Evolutionary conservation across 2,329 filamentous ascomycete species (phyloP).

Genomic region (Colletotrichum limetticola): DNA sequence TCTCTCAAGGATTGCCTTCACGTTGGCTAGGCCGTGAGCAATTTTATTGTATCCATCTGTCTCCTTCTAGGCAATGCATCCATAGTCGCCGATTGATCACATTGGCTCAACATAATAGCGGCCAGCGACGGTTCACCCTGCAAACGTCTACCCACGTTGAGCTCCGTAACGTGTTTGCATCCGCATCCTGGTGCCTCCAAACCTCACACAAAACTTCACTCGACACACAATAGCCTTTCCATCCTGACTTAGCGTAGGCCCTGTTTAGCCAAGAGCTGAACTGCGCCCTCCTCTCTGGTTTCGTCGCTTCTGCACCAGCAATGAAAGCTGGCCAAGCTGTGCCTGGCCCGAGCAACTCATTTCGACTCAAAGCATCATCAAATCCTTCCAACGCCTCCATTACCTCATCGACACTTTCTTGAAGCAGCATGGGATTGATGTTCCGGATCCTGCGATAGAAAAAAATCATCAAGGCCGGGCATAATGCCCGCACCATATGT

Average conservation of each 20-base stretch:
- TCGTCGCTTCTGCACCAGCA: not conserved
- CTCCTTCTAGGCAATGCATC: no score
- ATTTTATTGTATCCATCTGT: no score
- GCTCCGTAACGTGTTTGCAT: not conserved
- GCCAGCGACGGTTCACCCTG: not conserved
- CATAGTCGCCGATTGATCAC: no score
- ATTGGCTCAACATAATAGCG: not conserved
- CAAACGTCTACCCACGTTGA: constrained; percentile 6
- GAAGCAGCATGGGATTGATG: not conserved
- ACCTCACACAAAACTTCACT: not conserved
- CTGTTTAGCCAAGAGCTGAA: not conserved
- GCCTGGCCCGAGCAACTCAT: not conserved
- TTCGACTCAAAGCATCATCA: not conserved
- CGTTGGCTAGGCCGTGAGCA: no score
- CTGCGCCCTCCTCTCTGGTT: not conserved
- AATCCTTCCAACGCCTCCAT: not conserved
- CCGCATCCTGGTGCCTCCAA: not conserved
- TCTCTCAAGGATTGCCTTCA: no score
- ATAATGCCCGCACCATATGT: constrained; percentile 4
- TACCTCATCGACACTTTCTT: constrained; percentile 6
- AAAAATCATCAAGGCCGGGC: constrained; percentile 3
- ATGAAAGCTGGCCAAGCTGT: constrained; percentile 16
- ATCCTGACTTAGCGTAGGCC: not conserved
- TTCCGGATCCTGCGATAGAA: constrained; percentile 8
- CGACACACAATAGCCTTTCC: not conserved